Base-by-base conservation (phyloP, 306 rosid species). In the Castanea mollissima region DNA sequence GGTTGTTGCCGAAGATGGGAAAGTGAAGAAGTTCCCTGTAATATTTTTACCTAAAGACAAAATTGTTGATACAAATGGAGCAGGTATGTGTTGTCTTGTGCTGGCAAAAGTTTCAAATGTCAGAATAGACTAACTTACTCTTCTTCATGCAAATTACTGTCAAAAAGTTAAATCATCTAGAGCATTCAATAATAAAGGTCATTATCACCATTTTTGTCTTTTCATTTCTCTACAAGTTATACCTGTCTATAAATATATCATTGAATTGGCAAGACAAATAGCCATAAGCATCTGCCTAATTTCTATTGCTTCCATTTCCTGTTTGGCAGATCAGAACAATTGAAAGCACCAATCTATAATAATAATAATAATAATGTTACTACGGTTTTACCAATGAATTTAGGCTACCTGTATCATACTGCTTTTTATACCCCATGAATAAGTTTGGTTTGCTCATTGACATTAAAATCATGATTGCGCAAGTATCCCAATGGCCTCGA, bases 61-160 rank as follows among this genome's bases (percentile, higher is more conserved):
- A 81, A 85, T 95, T 51, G 96, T 95, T 82, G 98, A 95, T 79
- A 94, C 99, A 76, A 92, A 94, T 71, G 97, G 95, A 84, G 99
- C 99, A 60, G 99, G 99, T 94, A 85, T 80, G 72, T 68, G 10
- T 51, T 71, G 69, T 75, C 23, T 52, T 72, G 15, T 31, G 31
- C 10, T 64, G 31, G 54, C 14, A 63, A 60, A 60, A 21, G 34
- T 60, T 23, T 60, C 19, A 60, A 59, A 23, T 60, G 34, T 25
- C 67, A 11, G 67, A 12, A 4, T 60, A 23, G 67, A 25, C 18
- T 23, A 60, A 5, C 18, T 60, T 23, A 60, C 69, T 63, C 31
- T 29, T 29, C 34, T 15, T 15, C 31, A 29, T 29, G 41, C 20
- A 29, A 5, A 29, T 29, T 5, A 63, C 19, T 29, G 44, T 29